Conservation (phyloP, 73 alveolate species). For the Paramecium pentaurelia region DNA sequence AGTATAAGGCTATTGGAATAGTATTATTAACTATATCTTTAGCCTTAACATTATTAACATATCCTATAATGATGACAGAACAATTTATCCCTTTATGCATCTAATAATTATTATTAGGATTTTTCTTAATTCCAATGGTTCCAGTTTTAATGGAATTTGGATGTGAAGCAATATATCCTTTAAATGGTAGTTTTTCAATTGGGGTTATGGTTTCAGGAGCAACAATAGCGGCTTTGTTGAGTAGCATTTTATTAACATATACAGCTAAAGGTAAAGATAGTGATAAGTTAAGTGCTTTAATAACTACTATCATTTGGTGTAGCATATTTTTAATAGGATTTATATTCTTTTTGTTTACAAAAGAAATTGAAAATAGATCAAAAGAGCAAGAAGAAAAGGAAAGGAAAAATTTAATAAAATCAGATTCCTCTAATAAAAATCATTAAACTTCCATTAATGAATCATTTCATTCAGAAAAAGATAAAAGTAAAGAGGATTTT, state of each 20-base stretch:
- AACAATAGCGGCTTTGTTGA: not conserved
- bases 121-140: conserved; percentile 17
- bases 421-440: not conserved
- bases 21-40: not conserved
- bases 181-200: conserved; percentile 23
- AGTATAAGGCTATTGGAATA: not conserved
- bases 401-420: not conserved
- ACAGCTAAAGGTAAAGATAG: conserved; percentile 23
- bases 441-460: not conserved
- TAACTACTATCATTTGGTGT: not conserved
- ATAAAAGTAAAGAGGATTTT: not conserved
- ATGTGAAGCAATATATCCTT: conserved; percentile 30
- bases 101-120: not conserved
- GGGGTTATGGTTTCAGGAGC: conserved; percentile 10
- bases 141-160: conserved; percentile 31
- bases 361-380: not conserved
- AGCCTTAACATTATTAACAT: not conserved
- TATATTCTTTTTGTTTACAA: not conserved
- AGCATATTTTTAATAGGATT: not conserved
- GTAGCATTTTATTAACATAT: not conserved
- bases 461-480: not conserved
- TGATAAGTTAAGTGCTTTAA: not conserved
- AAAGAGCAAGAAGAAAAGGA: not conserved
- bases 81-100: not conserved
- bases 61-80: not conserved